These are phyloP conservation scores for Sugiyamaella qingdaonensis DNA, from an alignment of 805 yeast genomes.

Conservation along the genomic window DNA sequence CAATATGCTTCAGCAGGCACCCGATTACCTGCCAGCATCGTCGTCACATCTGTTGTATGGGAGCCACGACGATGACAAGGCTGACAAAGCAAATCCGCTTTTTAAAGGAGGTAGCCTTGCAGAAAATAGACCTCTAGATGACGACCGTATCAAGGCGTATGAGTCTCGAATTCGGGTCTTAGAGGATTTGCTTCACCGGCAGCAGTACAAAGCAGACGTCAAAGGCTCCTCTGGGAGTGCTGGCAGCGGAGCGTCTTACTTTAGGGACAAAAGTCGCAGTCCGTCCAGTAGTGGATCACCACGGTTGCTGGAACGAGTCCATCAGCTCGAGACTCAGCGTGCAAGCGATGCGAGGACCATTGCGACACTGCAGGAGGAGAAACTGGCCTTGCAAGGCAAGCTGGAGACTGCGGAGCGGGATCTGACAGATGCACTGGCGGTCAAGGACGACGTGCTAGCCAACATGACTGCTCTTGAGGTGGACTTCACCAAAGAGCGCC, in stretches of 20 bases:
- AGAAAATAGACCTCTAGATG: not conserved
- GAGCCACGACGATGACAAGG: not conserved
- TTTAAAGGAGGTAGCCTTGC: conserved; percentile 6
- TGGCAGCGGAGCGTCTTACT: not conserved
- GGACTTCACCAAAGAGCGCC: conserved; percentile 54
- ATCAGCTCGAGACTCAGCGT: conserved; percentile 17
- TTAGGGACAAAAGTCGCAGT: conserved; percentile 4
- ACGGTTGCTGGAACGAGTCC: conserved; percentile 15
- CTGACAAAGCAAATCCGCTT: not conserved
- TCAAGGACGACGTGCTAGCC: conserved; percentile 62
- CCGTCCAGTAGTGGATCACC: conserved; percentile 9
- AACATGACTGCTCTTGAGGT: conserved; percentile 63
- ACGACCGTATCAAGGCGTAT: conserved; percentile 50
- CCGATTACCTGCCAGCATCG: not conserved
- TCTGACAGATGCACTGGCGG: conserved; percentile 29
- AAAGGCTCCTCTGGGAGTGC: not conserved
- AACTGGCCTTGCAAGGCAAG: conserved; percentile 5
- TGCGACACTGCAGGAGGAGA: conserved; percentile 8
- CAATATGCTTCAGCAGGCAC: conserved; percentile 26
- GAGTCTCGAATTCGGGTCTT: conserved; percentile 69
- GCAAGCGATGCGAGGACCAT: conserved; percentile 4
- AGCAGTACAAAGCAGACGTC: conserved; percentile 36
- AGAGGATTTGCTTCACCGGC: conserved; percentile 73
- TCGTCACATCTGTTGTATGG: not conserved
- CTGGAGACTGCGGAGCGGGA: conserved; percentile 28